These are phyloP conservation scores for Ganoderma meredithae DNA, from an alignment of 1,284 basidiomycete genomes.

Conservation along the genomic window DNA sequence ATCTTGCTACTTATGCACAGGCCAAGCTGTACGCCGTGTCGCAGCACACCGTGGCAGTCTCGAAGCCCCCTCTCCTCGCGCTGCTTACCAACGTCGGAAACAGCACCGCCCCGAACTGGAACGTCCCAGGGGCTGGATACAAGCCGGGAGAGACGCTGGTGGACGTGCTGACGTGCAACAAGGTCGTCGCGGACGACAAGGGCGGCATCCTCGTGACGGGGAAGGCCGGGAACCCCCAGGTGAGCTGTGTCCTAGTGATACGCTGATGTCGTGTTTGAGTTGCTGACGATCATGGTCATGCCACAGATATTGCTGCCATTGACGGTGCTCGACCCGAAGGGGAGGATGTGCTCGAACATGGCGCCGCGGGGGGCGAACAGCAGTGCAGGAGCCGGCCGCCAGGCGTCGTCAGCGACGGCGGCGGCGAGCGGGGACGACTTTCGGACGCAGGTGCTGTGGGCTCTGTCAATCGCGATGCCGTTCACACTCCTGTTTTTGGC, in stretches of 20 bases:
- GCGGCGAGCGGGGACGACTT: not conserved
- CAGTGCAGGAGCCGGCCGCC: not conserved
- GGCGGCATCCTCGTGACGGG: constrained; percentile 49
- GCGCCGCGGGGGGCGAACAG: constrained; percentile 3
- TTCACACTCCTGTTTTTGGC: constrained; percentile 9
- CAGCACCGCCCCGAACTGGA: constrained; percentile 50
- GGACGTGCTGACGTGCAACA: constrained; percentile 66
- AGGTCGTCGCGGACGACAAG: constrained; percentile 49
- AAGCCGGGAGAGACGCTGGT: constrained; percentile 58
- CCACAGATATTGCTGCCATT: constrained; percentile 57
- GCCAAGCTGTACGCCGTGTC: constrained; percentile 50
- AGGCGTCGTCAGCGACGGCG: constrained; percentile 3
- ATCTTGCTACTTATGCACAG: constrained; percentile 38
- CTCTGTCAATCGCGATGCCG: constrained; percentile 3
- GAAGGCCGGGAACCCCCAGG: constrained; percentile 7
- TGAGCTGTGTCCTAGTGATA: not conserved
- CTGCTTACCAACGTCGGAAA: constrained; percentile 72
- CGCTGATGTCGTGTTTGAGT: not conserved
- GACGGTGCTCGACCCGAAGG: constrained; percentile 67
- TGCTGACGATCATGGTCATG: not conserved
- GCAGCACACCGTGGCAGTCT: constrained; percentile 59
- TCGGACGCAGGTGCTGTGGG: constrained; percentile 8
- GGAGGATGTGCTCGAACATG: constrained; percentile 58
- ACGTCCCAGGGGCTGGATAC: constrained; percentile 54
- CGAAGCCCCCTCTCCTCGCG: constrained; percentile 71